These are phyloP conservation scores for Nakazawaea peltata DNA, from an alignment of 805 yeast species.

Conservation along the genomic window DNA sequence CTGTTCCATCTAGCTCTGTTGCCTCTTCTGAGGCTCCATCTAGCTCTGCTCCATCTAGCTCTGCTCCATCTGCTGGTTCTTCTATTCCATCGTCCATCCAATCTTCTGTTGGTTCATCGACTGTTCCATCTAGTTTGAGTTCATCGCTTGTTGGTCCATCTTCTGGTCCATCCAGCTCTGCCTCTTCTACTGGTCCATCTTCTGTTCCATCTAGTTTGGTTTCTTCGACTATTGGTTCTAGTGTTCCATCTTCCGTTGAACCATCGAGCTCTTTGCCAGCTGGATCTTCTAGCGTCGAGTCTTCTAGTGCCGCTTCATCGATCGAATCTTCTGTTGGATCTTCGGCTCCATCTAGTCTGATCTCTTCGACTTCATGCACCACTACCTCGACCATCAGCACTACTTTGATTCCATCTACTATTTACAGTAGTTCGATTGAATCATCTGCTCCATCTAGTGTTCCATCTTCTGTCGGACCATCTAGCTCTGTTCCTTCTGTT, in stretches of 20 bases:
- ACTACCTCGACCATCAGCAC: neutral
- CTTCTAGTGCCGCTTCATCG: neutral
- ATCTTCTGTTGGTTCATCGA: neutral
- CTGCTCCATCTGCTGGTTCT: neutral
- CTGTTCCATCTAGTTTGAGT: neutral
- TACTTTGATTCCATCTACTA: neutral
- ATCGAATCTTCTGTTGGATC: neutral
- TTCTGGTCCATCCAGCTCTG: neutral
- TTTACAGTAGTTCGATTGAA: too few relatives aligned
- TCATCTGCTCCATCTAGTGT: neutral
- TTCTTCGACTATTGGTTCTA: constrained; percentile 6
- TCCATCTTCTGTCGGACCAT: constrained; percentile 2
- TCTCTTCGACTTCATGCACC: neutral
- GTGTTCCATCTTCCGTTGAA: neutral
- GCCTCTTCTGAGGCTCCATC: neutral
- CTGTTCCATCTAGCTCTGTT: constrained; percentile 4
- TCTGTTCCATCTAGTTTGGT: constrained; percentile 11
- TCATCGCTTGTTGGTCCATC: neutral
- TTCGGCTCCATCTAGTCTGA: neutral
- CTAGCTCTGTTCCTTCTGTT: neutral
- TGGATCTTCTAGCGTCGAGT: constrained; percentile 9
- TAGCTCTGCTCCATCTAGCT: neutral
- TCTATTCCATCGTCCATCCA: neutral
- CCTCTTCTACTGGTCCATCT: neutral
- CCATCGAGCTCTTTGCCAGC: constrained; percentile 3